Percentiles rank a stretch among this genome's conserved stretches.
These are phyloP conservation scores for Lecanicillium sp. DNA, from an alignment of 2,329 filamentous ascomycete species.

Conservation along the genomic window DNA sequence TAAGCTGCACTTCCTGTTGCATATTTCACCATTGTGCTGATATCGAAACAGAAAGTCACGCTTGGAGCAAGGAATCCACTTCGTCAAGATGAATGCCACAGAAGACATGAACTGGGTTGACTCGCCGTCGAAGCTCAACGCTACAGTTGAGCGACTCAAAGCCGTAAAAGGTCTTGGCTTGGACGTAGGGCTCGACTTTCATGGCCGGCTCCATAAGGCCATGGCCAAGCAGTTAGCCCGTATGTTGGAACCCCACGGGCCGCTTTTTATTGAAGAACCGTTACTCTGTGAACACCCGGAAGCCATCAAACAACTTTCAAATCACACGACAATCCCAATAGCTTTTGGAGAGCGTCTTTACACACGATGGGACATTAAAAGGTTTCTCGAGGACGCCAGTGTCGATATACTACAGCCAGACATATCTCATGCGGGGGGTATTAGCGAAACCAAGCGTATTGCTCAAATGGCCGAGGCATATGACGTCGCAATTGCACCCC, in stretches of 20 bases:
- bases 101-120: constrained; percentile 71
- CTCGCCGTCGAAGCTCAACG: constrained; percentile 54
- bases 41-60: constrained; percentile 31
- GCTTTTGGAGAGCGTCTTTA: constrained; percentile 66
- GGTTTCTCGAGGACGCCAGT: constrained; percentile 58
- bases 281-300: constrained; percentile 60
- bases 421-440: constrained; percentile 62
- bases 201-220: constrained; percentile 68
- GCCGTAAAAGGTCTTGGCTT: constrained; percentile 61
- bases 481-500: constrained; percentile 64
- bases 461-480: constrained; percentile 66
- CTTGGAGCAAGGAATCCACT: constrained; percentile 53
- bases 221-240: constrained; percentile 72
- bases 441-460: constrained; percentile 62
- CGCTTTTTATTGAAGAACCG: constrained; percentile 71
- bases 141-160: constrained; percentile 58
- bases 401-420: constrained; percentile 70
- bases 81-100: constrained; percentile 74
- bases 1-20: constrained; percentile 22
- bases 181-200: constrained; percentile 69
- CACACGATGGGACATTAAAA: constrained; percentile 64
- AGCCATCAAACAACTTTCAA: constrained; percentile 40
- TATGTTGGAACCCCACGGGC: constrained; percentile 56
- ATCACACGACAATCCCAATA: constrained; percentile 53
- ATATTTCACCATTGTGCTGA: background rate